A percentile compares a stretch with the other conserved stretches of the same genome.
Conservation (phyloP, 208 protist genomes). For the Acanthamoeba comandoni region DNA sequence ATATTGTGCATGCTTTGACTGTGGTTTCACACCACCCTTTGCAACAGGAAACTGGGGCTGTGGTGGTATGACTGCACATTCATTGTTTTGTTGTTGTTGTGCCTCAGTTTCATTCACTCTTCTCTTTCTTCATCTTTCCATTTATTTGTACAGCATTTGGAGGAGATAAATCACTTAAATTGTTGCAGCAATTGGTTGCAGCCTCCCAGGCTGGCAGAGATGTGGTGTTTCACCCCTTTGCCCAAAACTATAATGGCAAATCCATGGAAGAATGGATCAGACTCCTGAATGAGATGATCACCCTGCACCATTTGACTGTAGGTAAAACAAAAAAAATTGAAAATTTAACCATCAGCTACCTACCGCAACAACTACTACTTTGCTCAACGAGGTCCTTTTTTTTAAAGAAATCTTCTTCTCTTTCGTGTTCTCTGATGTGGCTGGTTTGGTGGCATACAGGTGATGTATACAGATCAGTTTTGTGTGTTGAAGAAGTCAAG, state of each 20-base stretch:
- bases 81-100: background rate
- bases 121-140: background rate
- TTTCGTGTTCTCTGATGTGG: no score
- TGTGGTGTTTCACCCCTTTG: slow-evolving; percentile 22
- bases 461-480: no score
- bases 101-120: background rate
- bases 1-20: background rate
- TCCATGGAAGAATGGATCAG: slow-evolving; percentile 7
- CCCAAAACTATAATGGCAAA: background rate
- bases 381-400: no score
- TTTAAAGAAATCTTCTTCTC: no score
- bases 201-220: slow-evolving; percentile 42
- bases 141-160: slow-evolving; percentile 29
- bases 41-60: slow-evolving; percentile 71
- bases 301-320: slow-evolving; percentile 16
- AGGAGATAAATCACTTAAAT: slow-evolving; percentile 47
- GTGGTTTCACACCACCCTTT: background rate
- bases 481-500: no score
- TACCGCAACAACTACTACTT: no score
- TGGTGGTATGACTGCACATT: background rate
- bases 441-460: no score
- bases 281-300: slow-evolving; percentile 17
- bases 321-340: no score
- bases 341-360: no score
- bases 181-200: slow-evolving; percentile 50